Evolutionary conservation across 2,329 filamentous ascomycete genomes (phyloP), one percentile per base, ranked within the genome.

Genomic region (Pseudogymnoascus sp.): DNA sequence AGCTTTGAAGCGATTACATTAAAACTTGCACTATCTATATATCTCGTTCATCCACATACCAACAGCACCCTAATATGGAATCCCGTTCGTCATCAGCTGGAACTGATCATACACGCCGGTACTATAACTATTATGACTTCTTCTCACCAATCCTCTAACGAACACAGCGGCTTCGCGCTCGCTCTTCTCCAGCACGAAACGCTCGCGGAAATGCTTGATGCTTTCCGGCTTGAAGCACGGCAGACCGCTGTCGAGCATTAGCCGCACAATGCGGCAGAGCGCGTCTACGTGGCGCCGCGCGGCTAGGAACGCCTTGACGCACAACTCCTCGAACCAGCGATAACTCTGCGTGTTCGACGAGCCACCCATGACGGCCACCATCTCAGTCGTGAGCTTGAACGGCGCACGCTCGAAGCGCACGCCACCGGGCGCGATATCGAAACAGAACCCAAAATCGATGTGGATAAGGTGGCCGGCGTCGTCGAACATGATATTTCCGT

Each of bases 401-500:
- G 94, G 94, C 0, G 94, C 94, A 25, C 94, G 89, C 79, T 99
- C 94, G 72, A 99, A 99, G 69, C 92, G 93, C 71, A 99, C 92
- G 64, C 95, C 94, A 58, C 94, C 94, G 0, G 94, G 94, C 1
- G 92, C 94, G 69, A 99, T 97, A 72, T 99, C 95, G 77, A 99
- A 99, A 78, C 93, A 97, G 83, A 99, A 99, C 8, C 94, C 94
- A 72, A 99, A 99, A 74, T 99, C 94, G 68, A 99, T 97, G 78
- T 99, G 94, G 61, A 99, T 84, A 71, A 99, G 96, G 76, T 99
- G 94, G 3, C 95, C 94, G 0, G 89, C 90, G 71, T 97, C 93
- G 74, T 99, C 93, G 66, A 99, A 87, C 95, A 99, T 99, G 79
- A 99, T 99, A 79, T 99, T 99, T 65, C 94, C 94, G 74, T 99